These are phyloP conservation scores for Fusarium sp. DNA, from an alignment of 2,329 filamentous ascomycete genomes.

Conservation along the genomic window DNA sequence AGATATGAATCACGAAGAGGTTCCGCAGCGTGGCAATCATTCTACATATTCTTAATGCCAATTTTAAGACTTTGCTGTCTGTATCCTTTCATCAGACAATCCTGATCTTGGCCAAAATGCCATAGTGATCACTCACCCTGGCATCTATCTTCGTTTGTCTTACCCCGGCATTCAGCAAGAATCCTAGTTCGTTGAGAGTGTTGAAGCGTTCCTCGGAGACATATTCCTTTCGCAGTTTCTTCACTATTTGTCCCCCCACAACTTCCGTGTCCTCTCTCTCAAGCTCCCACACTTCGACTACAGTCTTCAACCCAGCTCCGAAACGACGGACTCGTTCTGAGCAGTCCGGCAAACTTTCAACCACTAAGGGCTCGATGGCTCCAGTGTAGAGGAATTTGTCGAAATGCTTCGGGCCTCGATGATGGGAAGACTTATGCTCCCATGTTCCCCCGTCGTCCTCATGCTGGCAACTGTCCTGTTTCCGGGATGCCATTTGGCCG, in stretches of 20 bases:
- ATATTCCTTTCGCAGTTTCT: neutral
- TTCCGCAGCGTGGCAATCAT: rapidly evolving
- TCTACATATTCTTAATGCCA: neutral
- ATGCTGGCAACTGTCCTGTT: neutral
- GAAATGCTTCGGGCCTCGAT: neutral
- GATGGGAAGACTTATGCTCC: neutral
- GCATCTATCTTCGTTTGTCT: neutral
- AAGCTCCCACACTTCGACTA: slow-evolving; percentile 8
- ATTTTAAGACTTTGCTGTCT: neutral
- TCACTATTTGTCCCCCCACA: neutral
- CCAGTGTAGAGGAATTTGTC: slow-evolving; percentile 17
- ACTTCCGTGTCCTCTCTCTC: neutral
- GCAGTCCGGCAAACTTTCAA: neutral
- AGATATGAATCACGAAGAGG: rapidly evolving
- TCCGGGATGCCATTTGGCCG: neutral
- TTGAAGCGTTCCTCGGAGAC: neutral
- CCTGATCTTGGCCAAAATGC: neutral
- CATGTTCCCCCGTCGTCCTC: neutral
- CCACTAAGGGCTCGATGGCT: neutral
- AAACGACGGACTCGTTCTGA: neutral
- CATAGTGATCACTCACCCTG: slow-evolving; percentile 11
- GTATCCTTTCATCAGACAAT: neutral
- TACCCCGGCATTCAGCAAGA: neutral
- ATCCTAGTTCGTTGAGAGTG: neutral
- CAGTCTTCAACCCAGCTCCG: neutral